Evolutionary conservation across 768 basidiomycete species (phyloP).

Genomic region (Lenzites betulinus): DNA sequence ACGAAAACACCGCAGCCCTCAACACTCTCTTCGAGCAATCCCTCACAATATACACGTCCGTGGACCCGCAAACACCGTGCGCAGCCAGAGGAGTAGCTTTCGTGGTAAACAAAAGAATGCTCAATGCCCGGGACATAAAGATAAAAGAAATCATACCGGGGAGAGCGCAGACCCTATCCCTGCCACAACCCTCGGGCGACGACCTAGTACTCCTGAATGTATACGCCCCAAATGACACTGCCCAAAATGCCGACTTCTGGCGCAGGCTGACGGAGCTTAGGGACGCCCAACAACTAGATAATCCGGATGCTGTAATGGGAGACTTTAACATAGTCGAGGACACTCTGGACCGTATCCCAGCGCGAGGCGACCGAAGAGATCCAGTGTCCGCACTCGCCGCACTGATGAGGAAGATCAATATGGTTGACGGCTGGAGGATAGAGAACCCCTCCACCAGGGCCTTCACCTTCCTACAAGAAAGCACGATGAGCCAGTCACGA

Average conservation of each 20-base stretch:
- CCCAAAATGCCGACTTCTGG: not conserved
- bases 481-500: not conserved
- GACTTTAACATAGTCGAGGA: not conserved
- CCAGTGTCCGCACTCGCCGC: not conserved
- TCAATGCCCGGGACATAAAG: not conserved
- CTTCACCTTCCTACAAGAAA: not conserved
- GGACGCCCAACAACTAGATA: too few relatives aligned
- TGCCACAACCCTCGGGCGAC: not conserved
- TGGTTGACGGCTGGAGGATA: too few relatives aligned
- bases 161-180: not conserved
- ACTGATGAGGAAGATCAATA: not conserved
- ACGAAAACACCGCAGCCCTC: too few relatives aligned
- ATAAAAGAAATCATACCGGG: not conserved
- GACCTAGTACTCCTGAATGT: not conserved
- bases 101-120: not conserved
- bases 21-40: not conserved
- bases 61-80: not conserved
- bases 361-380: not conserved
- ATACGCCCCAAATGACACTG: not conserved
- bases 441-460: not conserved
- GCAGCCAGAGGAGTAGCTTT: not conserved
- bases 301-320: too few relatives aligned
- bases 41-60: not conserved
- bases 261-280: too few relatives aligned
- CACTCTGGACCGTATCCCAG: conserved; percentile 19